These are phyloP conservation scores for Curvularia verruculosa DNA, from an alignment of 2,329 filamentous ascomycete species.

Conservation along the genomic window DNA sequence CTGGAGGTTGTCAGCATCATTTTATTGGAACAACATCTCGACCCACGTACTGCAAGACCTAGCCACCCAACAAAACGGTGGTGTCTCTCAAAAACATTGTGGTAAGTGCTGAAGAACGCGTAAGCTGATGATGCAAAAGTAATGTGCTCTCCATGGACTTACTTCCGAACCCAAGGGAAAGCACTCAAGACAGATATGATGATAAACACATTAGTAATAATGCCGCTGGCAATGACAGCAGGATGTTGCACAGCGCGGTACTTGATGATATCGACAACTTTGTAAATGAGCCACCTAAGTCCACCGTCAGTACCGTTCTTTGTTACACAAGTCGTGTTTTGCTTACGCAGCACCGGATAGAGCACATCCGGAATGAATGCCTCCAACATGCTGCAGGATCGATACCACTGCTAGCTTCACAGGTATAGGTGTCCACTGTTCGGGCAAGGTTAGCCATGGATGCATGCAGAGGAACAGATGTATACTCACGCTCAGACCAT, in stretches of 20 bases:
- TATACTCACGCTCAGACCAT: slow-evolving; percentile 36
- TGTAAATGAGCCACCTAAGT: slow-evolving; percentile 43
- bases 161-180: slow-evolving; percentile 48
- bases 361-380: slow-evolving; percentile 46
- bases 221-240: slow-evolving; percentile 41
- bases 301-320: slow-evolving; percentile 14
- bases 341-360: slow-evolving; percentile 43
- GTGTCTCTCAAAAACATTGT: slow-evolving; percentile 46
- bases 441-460: slow-evolving; percentile 8
- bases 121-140: slow-evolving; percentile 19
- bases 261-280: slow-evolving; percentile 44
- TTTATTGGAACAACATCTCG: too few species aligned
- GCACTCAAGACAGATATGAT: slow-evolving; percentile 46
- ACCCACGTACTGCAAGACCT: slow-evolving; percentile 39
- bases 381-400: slow-evolving; percentile 42
- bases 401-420: slow-evolving; percentile 42
- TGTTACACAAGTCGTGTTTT: not conserved
- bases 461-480: not conserved
- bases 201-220: slow-evolving; percentile 45
- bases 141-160: slow-evolving; percentile 12
- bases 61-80: slow-evolving; percentile 47
- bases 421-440: slow-evolving; percentile 42
- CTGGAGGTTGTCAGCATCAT: slow-evolving; percentile 23
- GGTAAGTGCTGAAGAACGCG: slow-evolving; percentile 33
- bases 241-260: slow-evolving; percentile 42